These are phyloP conservation scores for Fusarium domesticum DNA, from an alignment of 2,329 filamentous ascomycete genomes.

Conservation along the genomic window DNA sequence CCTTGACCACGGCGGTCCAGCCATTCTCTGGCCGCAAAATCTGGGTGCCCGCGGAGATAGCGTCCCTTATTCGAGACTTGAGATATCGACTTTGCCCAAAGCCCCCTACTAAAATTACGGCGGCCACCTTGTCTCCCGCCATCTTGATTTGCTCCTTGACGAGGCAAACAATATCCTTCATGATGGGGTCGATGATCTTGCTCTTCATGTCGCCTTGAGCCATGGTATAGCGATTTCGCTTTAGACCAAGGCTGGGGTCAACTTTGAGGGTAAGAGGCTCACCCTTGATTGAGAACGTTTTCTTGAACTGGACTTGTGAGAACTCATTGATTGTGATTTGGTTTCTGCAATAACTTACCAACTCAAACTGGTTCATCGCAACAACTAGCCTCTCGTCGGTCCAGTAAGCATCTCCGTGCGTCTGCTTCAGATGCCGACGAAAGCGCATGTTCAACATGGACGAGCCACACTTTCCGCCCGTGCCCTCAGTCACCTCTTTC, in stretches of 20 bases:
- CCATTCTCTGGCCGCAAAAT: slow-evolving; percentile 48
- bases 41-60: slow-evolving; percentile 35
- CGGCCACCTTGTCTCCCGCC: slow-evolving; percentile 34
- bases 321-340: slow-evolving; percentile 11
- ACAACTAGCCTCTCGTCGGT: slow-evolving; percentile 41
- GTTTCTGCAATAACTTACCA: slow-evolving; percentile 41
- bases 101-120: slow-evolving; percentile 48
- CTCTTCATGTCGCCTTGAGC: slow-evolving; percentile 62
- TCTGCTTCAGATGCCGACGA: slow-evolving; percentile 41
- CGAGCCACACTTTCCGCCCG: slow-evolving; percentile 49
- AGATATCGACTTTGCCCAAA: slow-evolving; percentile 48
- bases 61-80: slow-evolving; percentile 38
- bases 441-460: slow-evolving; percentile 50
- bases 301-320: slow-evolving; percentile 36
- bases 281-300: slow-evolving; percentile 35
- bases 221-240: slow-evolving; percentile 32
- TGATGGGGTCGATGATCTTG: slow-evolving; percentile 45
- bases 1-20: slow-evolving; percentile 50
- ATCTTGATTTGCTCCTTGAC: slow-evolving; percentile 41
- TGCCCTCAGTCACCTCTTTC: slow-evolving; percentile 48
- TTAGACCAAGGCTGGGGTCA: slow-evolving; percentile 34
- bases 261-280: slow-evolving; percentile 37
- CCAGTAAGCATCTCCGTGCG: slow-evolving; percentile 42
- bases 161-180: slow-evolving; percentile 42
- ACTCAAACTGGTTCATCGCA: slow-evolving; percentile 44